These are phyloP conservation scores for Phallus indusiatus DNA, from an alignment of 768 basidiomycete genomes.

Conservation along the genomic window DNA sequence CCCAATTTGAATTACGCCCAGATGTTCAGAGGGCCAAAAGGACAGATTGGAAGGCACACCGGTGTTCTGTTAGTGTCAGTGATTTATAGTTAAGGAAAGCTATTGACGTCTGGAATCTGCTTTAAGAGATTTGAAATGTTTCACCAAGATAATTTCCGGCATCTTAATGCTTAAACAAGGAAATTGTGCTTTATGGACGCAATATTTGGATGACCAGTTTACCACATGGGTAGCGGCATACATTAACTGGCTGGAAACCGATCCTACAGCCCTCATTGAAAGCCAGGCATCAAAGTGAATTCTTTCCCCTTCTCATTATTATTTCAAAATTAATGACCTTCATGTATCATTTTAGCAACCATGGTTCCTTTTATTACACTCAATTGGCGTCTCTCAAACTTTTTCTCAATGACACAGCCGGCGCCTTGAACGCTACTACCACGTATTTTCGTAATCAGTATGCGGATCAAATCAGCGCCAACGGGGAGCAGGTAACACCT, in stretches of 20 bases:
- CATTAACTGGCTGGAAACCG: slow-evolving; percentile 16
- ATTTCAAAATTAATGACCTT: neutral
- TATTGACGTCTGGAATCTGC: neutral
- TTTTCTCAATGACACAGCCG: slow-evolving; percentile 14
- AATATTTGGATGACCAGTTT: slow-evolving; percentile 14
- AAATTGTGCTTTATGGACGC: slow-evolving; percentile 14
- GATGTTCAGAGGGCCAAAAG: slow-evolving; percentile 25
- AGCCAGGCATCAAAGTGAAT: slow-evolving; percentile 11
- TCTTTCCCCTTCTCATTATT: slow-evolving; percentile 2
- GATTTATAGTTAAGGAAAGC: neutral
- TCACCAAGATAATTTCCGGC: slow-evolving; percentile 15
- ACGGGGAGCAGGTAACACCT: slow-evolving; percentile 17
- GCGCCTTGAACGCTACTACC: slow-evolving; percentile 14
- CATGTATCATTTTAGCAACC: slow-evolving; percentile 16
- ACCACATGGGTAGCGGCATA: slow-evolving; percentile 16
- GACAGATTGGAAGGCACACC: slow-evolving; percentile 15
- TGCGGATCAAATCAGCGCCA: slow-evolving; percentile 17
- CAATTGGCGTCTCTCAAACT: slow-evolving; percentile 19
- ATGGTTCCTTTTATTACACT: slow-evolving; percentile 20
- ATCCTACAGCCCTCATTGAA: neutral
- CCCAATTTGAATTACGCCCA: slow-evolving; percentile 54
- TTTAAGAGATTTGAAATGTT: neutral
- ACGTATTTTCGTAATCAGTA: slow-evolving; percentile 17
- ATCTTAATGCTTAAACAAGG: slow-evolving; percentile 16
- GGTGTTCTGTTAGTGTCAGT: slow-evolving; percentile 21